phyloP scores from a whole-genome alignment of 371 early-diverging fungal species.

The Mortierella sp. region DNA sequence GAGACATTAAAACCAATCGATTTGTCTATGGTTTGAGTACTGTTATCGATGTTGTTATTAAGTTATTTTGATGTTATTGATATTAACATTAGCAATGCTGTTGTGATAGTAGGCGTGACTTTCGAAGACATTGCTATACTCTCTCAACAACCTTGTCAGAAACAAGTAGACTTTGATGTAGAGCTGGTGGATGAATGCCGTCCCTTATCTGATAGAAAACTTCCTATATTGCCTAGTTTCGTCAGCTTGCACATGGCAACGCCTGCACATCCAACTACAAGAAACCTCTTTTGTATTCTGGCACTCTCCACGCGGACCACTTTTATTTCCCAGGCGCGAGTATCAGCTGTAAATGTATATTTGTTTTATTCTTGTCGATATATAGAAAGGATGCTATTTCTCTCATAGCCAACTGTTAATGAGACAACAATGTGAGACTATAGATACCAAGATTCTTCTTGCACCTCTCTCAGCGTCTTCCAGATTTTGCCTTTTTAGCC shows the following conservation, averaged over 20 bases:
- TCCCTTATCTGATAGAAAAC: no score
- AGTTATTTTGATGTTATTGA: background rate
- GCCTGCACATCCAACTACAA: no score
- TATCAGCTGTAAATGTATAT: no score
- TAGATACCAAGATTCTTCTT: background rate
- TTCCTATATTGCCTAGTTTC: background rate
- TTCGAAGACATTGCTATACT: background rate
- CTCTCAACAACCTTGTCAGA: background rate
- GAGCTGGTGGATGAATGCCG: background rate
- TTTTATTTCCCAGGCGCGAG: no score
- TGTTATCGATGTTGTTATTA: no score
- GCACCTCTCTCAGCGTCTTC: background rate
- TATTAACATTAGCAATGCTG: slow-evolving; percentile 3
- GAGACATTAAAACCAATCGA: no score
- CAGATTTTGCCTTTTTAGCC: slow-evolving; percentile 14
- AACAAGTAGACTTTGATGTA: slow-evolving; percentile 26
- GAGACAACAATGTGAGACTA: no score
- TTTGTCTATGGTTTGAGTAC: no score
- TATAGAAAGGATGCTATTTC: background rate
- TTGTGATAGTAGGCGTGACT: slow-evolving; percentile 3
- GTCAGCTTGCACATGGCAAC: background rate
- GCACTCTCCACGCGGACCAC: no score
- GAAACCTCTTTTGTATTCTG: no score
- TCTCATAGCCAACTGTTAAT: background rate
- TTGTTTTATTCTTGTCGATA: background rate